phyloP scores from a whole-genome alignment of 1,284 basidiomycete genomes.

The Naganishia cerealis region DNA sequence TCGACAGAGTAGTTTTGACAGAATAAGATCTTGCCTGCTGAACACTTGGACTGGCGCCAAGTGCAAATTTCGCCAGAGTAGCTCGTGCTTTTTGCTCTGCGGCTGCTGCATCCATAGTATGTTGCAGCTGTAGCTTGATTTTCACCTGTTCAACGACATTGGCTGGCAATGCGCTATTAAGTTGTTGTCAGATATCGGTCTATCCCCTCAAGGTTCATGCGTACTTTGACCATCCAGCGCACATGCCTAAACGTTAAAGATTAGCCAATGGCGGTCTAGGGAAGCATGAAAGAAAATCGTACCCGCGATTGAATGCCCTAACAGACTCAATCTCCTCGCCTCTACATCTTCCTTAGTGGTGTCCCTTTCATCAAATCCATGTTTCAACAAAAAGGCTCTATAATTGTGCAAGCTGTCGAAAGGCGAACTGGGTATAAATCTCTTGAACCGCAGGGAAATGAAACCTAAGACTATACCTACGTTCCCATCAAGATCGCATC shows the following conservation, averaged over 20 bases:
- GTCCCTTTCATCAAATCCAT: constrained; percentile 42
- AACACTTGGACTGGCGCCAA: background rate
- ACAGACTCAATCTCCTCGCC: constrained; percentile 42
- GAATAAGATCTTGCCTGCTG: constrained; percentile 19
- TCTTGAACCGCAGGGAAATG: background rate
- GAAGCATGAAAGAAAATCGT: background rate
- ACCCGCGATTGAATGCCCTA: constrained; percentile 51
- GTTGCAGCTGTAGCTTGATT: constrained; percentile 52
- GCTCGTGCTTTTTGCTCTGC: constrained; percentile 42
- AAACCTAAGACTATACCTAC: constrained; percentile 35
- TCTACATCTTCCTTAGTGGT: constrained; percentile 29
- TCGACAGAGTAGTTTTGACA: background rate
- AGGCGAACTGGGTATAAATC: background rate
- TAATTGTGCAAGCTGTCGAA: constrained; percentile 52
- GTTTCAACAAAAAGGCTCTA: constrained; percentile 42
- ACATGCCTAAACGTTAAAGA: constrained; percentile 33
- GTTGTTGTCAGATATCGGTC: background rate
- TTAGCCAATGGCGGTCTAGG: background rate
- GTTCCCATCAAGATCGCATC: constrained; percentile 54
- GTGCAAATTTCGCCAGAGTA: constrained; percentile 11
- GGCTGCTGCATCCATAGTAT: constrained; percentile 38
- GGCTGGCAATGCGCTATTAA: constrained; percentile 48
- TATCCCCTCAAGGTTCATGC: constrained; percentile 14
- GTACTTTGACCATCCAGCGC: constrained; percentile 54
- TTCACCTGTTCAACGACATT: constrained; percentile 55